A percentile compares a stretch with the other conserved stretches of the same genome.
Conservation (phyloP, 2,329 filamentous ascomycete species). For the Apiospora hydei region DNA sequence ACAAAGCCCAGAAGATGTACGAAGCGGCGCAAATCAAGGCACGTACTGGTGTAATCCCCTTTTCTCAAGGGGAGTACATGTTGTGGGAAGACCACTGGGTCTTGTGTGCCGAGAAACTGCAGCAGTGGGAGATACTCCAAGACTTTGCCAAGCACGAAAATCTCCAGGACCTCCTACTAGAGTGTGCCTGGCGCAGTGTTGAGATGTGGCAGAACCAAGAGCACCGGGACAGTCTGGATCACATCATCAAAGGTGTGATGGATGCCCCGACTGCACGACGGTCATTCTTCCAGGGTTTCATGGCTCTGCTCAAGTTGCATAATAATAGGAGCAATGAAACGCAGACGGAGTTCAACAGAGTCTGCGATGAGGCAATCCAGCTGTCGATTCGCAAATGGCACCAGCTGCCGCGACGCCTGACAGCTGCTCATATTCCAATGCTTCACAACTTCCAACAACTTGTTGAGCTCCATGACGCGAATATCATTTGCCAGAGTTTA, state of each 20-base stretch:
- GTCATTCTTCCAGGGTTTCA: constrained; percentile 98
- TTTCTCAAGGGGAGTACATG: constrained; percentile 97
- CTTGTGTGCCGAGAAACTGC: constrained; percentile 94
- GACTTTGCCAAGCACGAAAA: constrained; percentile 99
- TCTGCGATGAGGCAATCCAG: constrained; percentile 97
- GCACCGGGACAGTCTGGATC: constrained; percentile 88
- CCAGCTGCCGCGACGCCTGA: constrained; percentile 91
- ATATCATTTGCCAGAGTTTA: constrained; percentile 92
- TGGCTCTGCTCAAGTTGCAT: constrained; percentile 93
- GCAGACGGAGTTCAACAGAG: constrained; percentile 80
- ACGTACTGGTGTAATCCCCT: constrained; percentile 92
- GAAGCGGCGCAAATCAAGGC: constrained; percentile 97
- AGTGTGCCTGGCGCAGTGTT: constrained; percentile 94
- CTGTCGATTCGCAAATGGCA: constrained; percentile 98
- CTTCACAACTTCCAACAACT: constrained; percentile 98
- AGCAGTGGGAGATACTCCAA: constrained; percentile 97
- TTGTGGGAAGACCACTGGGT: constrained; percentile 99
- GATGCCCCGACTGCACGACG: constrained; percentile 94
- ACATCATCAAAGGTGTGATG: constrained; percentile 95
- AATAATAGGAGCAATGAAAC: constrained; percentile 76
- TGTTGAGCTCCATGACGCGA: constrained; percentile 96
- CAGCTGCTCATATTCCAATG: constrained; percentile 92
- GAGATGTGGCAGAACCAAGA: constrained; percentile 92
- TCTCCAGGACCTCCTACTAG: constrained; percentile 92
- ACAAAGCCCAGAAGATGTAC: constrained; percentile 97